Evolutionary conservation across 225 moss, liverwort and hornwort genomes (phyloP).

Genomic region (Lunularia cruciata): DNA sequence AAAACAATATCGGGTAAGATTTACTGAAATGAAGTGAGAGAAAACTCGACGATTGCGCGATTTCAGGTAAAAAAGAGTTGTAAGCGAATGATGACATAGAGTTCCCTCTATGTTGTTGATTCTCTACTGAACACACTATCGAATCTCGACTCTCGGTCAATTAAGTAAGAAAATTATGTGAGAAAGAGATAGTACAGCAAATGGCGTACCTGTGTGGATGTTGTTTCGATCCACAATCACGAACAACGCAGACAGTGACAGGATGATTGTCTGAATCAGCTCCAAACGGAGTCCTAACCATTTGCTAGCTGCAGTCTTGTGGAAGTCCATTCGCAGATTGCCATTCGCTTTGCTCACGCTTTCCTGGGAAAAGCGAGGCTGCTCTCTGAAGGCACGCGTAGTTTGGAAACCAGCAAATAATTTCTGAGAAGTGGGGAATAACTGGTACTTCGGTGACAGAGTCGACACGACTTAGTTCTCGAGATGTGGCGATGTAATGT

Average conservation of each 20-base stretch:
- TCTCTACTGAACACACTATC: too few relatives aligned
- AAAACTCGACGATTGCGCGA: too few relatives aligned
- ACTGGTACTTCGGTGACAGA: conserved; percentile 82
- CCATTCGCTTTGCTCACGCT: conserved; percentile 63
- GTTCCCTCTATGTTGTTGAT: too few relatives aligned
- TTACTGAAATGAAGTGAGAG: too few relatives aligned
- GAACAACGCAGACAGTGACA: conserved; percentile 63
- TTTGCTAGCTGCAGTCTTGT: conserved; percentile 67
- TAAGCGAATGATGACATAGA: too few relatives aligned
- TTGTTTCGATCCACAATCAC: conserved; percentile 48
- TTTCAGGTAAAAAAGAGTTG: too few relatives aligned
- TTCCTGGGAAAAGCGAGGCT: conserved; percentile 47
- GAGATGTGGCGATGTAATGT: conserved; percentile 66
- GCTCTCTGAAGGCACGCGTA: conserved; percentile 70
- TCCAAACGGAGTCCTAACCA: conserved; percentile 83
- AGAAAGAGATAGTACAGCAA: too few relatives aligned
- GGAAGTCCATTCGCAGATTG: conserved; percentile 66
- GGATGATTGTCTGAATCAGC: conserved; percentile 54
- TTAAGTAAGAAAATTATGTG: too few relatives aligned
- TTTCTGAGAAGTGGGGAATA: conserved; percentile 74
- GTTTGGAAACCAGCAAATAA: conserved; percentile 69
- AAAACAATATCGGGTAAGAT: conserved; percentile 45
- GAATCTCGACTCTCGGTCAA: too few relatives aligned
- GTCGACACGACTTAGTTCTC: conserved; percentile 78
- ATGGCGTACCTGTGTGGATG: conserved; percentile 31